Evolutionary conservation across 2,329 filamentous ascomycete genomes (phyloP).

Genomic region (Rhytidhysteron rufulum): DNA sequence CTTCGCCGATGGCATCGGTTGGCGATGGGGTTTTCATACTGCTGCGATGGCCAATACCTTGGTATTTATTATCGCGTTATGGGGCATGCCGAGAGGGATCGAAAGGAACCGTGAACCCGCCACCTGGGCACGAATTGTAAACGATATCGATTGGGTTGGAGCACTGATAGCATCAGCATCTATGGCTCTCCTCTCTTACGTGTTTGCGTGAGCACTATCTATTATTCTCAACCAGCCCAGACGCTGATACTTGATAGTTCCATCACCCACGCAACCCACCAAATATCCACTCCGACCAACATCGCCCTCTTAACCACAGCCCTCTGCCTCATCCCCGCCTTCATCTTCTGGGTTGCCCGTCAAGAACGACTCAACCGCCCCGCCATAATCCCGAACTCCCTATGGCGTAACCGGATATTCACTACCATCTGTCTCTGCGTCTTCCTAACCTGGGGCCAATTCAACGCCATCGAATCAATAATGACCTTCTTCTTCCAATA

Average conservation of each 20-base stretch:
- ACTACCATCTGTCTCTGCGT: constrained; percentile 51
- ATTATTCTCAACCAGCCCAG: background rate
- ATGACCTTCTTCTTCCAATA: constrained; percentile 44
- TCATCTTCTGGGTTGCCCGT: constrained; percentile 53
- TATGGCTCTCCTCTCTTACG: constrained; percentile 50
- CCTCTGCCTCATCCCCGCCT: constrained; percentile 43
- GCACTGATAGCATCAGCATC: constrained; percentile 44
- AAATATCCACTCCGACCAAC: constrained; percentile 42
- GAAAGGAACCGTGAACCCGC: constrained; percentile 17
- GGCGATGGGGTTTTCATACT: constrained; percentile 52
- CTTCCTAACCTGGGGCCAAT: constrained; percentile 35
- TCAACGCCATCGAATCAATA: constrained; percentile 36
- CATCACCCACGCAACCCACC: constrained; percentile 38
- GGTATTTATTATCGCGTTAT: constrained; percentile 38
- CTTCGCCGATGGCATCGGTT: constrained; percentile 47
- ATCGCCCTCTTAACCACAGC: constrained; percentile 47
- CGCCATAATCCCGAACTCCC: constrained; percentile 58
- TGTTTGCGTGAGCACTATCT: constrained; percentile 48
- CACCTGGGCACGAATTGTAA: constrained; percentile 27
- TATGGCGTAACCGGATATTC: constrained; percentile 59
- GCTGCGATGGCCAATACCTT: constrained; percentile 41
- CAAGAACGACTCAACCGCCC: constrained; percentile 46
- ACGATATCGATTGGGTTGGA: constrained; percentile 54
- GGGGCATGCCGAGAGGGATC: constrained; percentile 30
- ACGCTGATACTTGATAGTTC: constrained; percentile 9